phyloP scores from a whole-genome alignment of 352 stramenopile genomes.

The Phytophthora vignae region DNA sequence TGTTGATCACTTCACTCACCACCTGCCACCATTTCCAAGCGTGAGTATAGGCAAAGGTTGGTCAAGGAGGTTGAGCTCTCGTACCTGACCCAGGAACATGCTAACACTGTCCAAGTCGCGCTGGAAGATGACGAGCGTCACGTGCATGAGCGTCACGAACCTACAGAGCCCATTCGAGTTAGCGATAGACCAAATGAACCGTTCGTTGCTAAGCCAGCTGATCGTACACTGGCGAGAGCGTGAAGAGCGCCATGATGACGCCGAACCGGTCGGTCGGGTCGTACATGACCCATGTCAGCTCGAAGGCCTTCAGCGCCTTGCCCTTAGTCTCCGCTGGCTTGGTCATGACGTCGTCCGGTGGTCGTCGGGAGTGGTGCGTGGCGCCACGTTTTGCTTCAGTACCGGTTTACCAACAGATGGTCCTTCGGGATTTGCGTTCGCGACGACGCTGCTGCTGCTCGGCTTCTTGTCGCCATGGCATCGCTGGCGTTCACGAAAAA shows the following conservation, averaged over 20 bases:
- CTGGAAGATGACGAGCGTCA: conserved; percentile 81
- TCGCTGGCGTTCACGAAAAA: not conserved
- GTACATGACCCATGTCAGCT: conserved; percentile 86
- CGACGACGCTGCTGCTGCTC: conserved; percentile 1
- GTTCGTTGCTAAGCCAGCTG: not conserved
- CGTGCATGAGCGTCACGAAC: conserved; percentile 89
- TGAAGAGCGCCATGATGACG: conserved; percentile 73
- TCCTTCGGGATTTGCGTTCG: conserved; percentile 26
- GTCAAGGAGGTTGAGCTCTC: not conserved
- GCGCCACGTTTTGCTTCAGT: conserved; percentile 18
- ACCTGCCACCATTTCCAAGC: conserved; percentile 42
- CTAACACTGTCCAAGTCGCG: conserved; percentile 76
- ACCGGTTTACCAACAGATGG: conserved; percentile 12
- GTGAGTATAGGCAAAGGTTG: not conserved
- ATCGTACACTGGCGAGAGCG: conserved; percentile 77
- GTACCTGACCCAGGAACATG: conserved; percentile 76
- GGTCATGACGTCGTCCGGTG: conserved; percentile 15
- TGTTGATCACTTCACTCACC: conserved; percentile 75
- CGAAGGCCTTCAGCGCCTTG: conserved; percentile 56
- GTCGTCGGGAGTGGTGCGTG: conserved; percentile 6
- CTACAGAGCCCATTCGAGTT: conserved; percentile 32
- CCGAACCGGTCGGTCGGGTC: conserved; percentile 77
- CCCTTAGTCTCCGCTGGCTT: conserved; percentile 22
- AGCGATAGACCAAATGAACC: not conserved
- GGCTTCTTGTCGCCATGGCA: not conserved